Evolutionary conservation across 2,329 filamentous ascomycete species (phyloP), one percentile per base, ranked within the genome.

Genomic region (Lithohypha guttulata): DNA sequence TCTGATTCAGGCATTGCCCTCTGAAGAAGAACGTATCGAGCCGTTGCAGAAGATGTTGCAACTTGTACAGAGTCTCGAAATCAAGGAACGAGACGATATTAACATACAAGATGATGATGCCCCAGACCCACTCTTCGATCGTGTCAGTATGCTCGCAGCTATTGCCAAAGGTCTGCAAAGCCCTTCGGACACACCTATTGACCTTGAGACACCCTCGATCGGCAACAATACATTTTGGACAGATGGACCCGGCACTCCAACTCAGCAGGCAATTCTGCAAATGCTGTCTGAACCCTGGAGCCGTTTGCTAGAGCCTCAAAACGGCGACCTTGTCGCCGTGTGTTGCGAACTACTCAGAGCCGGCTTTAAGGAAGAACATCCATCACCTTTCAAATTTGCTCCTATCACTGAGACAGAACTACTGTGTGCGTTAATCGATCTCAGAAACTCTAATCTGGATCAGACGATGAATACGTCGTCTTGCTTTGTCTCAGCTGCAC

Each of bases 271-370:
- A 19, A 38, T 45, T 2, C 39, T 51, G 4, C 34, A 25, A 11
- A 27, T 49, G 18, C 48, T 49, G 23, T 14, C 27, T 4, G 37
- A 30, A n/a, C 59, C 58, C 17, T 54, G 66, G 49, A 53, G 60
- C 20, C 53, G 59, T 17, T 51, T 65, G n/a, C 53, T 62, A 33
- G 15, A 28, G 18, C 20, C 41, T 7, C 35, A 35, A 6, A 62
- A 65, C 36, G 55, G 54, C 32, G 52, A 54, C n/a, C 60, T 66
- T 7, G 59, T 66, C 14, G 63, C 65, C 50, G 59, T 62, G 5
- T 57, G 61, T 6, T 67, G 63, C 46, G 62, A 66, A 34, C 60
- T 68, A 14, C 48, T 68, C 25, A 64, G 60, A 45, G 62, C 63
- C 8, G 64, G 64, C 3, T 66, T 61, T 42, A 65, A 64, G 3